A percentile compares a stretch with the other conserved stretches of the same genome.
These are phyloP conservation scores for Mycena amicta DNA, from an alignment of 768 basidiomycete genomes.

Conservation along the genomic window DNA sequence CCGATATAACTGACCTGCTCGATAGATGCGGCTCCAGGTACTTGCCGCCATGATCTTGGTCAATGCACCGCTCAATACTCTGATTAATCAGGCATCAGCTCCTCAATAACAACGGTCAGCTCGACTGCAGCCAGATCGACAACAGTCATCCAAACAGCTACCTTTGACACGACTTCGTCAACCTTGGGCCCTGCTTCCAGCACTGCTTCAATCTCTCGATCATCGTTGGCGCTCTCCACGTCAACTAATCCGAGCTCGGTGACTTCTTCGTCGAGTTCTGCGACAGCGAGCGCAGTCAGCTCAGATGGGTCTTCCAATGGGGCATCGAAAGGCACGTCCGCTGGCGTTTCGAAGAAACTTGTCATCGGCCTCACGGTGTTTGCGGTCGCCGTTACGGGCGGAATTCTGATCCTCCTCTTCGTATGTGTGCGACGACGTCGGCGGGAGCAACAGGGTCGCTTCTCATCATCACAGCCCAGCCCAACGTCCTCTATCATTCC, in stretches of 20 bases:
- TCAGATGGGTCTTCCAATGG: background rate
- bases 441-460: background rate
- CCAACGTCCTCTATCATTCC: slow-evolving; percentile 16
- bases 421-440: slow-evolving; percentile 14
- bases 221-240: background rate
- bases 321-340: background rate
- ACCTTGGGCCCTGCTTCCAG: background rate
- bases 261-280: background rate
- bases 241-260: background rate
- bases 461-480: background rate
- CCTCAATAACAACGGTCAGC: background rate
- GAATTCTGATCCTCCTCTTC: background rate
- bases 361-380: slow-evolving; percentile 7
- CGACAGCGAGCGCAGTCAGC: background rate
- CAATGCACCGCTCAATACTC: background rate
- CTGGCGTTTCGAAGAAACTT: slow-evolving; percentile 10
- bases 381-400: background rate
- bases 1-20: background rate
- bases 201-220: background rate
- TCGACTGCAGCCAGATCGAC: background rate
- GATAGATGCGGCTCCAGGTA: background rate
- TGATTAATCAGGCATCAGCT: background rate
- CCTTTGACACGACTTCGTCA: background rate
- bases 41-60: too few species aligned
- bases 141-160: background rate